Evolutionary conservation across 495 filamentous ascomycete genomes (phyloP).

Genomic region (Aspergillus avenaceus): DNA sequence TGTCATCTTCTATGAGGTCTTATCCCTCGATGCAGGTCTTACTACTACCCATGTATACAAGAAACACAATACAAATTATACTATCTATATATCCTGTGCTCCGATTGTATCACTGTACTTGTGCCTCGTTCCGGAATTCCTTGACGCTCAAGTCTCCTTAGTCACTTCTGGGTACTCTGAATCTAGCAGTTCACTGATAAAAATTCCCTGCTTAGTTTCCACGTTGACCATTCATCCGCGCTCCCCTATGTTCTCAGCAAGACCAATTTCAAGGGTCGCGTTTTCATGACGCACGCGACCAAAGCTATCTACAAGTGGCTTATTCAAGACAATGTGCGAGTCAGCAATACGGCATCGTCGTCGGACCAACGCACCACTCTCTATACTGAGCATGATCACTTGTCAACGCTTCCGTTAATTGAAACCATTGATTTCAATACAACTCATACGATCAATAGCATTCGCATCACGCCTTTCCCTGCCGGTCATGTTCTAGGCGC

Average conservation of each 20-base stretch:
- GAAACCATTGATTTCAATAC: slow-evolving; percentile 98
- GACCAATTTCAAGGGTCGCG: slow-evolving; percentile 92
- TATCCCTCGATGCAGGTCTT: slow-evolving; percentile 6
- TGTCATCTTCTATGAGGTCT: background rate
- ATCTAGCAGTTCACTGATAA: slow-evolving; percentile 21
- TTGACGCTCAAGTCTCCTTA: background rate
- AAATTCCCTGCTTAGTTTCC: slow-evolving; percentile 66
- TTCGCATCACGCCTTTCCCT: slow-evolving; percentile 93
- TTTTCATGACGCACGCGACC: slow-evolving; percentile 98
- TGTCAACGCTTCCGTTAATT: slow-evolving; percentile 86
- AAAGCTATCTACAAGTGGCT: slow-evolving; percentile 99
- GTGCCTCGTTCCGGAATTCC: slow-evolving; percentile 1
- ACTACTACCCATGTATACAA: slow-evolving; percentile 27
- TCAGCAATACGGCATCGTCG: slow-evolving; percentile 69
- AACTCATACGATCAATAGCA: slow-evolving; percentile 91
- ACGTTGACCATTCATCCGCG: slow-evolving; percentile 94
- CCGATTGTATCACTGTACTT: slow-evolving; percentile 21
- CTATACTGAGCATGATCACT: slow-evolving; percentile 91
- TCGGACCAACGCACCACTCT: slow-evolving; percentile 72
- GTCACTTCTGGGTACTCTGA: background rate
- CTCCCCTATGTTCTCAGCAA: slow-evolving; percentile 96
- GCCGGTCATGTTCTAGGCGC: slow-evolving; percentile 97
- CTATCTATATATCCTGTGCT: slow-evolving; percentile 14
- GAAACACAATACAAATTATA: slow-evolving; percentile 30
- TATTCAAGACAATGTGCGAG: slow-evolving; percentile 91